Conservation (phyloP, 805 yeast genomes). For the Huiozyma sinensis region DNA sequence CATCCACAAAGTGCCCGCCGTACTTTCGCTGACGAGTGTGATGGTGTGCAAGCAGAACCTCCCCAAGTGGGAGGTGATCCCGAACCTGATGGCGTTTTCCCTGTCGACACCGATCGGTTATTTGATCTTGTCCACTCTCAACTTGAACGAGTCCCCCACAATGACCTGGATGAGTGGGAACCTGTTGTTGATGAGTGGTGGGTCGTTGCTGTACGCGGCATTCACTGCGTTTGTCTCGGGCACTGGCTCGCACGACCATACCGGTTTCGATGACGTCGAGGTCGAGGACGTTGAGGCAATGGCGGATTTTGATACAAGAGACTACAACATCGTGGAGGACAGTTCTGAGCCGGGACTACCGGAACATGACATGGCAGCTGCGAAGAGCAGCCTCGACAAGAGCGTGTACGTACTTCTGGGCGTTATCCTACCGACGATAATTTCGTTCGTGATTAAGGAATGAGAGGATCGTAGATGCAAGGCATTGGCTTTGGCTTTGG, state of each 20-base stretch:
- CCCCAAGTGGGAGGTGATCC: constrained; percentile 28
- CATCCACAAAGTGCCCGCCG: constrained; percentile 56
- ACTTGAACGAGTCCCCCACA: constrained; percentile 18
- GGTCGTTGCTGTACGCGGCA: constrained; percentile 28
- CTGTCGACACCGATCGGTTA: constrained; percentile 28
- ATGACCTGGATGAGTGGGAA: constrained; percentile 26
- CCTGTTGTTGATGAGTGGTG: constrained; percentile 26
- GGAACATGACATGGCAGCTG: neutral
- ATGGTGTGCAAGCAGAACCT: constrained; percentile 34
- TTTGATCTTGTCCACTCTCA: constrained; percentile 17
- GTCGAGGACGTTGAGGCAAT: neutral
- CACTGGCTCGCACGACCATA: constrained; percentile 5
- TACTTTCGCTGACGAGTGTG: constrained; percentile 46
- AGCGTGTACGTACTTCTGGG: constrained; percentile 19
- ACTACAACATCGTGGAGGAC: constrained; percentile 1
- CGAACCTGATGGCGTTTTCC: constrained; percentile 36
- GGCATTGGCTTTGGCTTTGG: too few relatives aligned
- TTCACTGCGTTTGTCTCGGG: constrained; percentile 24
- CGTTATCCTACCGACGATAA: constrained; percentile 19
- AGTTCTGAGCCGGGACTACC: neutral
- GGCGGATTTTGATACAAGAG: neutral
- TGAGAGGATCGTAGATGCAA: neutral
- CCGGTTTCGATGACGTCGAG: neutral
- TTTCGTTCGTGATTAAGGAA: constrained; percentile 18
- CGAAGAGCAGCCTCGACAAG: constrained; percentile 7